phyloP scores from a whole-genome alignment of 2,329 filamentous ascomycete genomes.

The Periconia sp. region DNA sequence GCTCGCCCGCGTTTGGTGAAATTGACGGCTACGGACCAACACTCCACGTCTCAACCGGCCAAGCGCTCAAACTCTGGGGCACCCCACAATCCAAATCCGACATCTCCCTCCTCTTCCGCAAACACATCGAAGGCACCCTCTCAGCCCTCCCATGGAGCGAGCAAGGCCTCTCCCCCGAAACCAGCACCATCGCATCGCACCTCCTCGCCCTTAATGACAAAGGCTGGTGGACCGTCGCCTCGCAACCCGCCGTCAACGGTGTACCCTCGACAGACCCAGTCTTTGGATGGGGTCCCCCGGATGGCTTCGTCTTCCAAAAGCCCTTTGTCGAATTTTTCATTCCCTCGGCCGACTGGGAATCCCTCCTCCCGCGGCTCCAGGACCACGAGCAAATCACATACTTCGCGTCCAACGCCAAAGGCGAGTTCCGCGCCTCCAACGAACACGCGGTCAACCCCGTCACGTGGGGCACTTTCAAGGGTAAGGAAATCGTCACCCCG shows the following conservation, averaged over 20 bases:
- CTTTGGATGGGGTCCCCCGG: constrained; percentile 90
- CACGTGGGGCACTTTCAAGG: constrained; percentile 93
- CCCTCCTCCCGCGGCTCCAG: constrained; percentile 67
- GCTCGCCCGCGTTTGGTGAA: constrained; percentile 85
- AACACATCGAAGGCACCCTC: constrained; percentile 78
- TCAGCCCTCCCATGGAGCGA: constrained; percentile 91
- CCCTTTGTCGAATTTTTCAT: constrained; percentile 97
- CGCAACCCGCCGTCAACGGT: constrained; percentile 91
- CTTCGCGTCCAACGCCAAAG: constrained; percentile 78
- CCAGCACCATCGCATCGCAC: constrained; percentile 73
- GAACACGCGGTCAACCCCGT: constrained; percentile 82
- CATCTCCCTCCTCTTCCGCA: constrained; percentile 77
- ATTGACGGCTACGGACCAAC: constrained; percentile 99
- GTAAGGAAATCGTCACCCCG: constrained; percentile 93
- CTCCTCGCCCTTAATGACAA: constrained; percentile 76
- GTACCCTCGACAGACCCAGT: constrained; percentile 72
- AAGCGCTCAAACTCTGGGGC: constrained; percentile 85
- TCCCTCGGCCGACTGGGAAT: constrained; percentile 69
- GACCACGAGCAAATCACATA: constrained; percentile 73
- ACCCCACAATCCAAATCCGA: constrained; percentile 70
- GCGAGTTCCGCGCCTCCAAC: constrained; percentile 73
- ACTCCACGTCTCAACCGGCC: constrained; percentile 82
- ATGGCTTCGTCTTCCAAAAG: constrained; percentile 97
- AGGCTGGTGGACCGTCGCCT: constrained; percentile 96
- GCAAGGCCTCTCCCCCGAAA: constrained; percentile 82